Evolutionary conservation across 2,329 filamentous ascomycete species (phyloP).

Genomic region (Aspergillus unguis): DNA sequence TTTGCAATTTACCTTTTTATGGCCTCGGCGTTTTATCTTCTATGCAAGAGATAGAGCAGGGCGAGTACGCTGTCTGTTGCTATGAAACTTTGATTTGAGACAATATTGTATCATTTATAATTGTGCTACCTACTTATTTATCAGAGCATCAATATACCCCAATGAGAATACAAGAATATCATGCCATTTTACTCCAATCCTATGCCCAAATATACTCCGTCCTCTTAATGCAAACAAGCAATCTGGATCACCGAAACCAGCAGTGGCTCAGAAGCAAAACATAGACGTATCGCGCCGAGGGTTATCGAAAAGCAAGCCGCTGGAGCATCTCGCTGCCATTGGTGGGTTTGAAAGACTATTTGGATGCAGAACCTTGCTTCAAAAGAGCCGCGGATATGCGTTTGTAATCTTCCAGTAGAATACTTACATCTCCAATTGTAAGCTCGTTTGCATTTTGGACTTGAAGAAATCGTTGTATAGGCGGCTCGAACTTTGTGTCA

Average conservation of each 20-base stretch:
- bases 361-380: slow-evolving; percentile 35
- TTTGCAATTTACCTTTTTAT: neutral
- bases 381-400: slow-evolving; percentile 64
- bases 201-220: slow-evolving; percentile 5
- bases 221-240: slow-evolving; percentile 1
- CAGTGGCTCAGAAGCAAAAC: slow-evolving; percentile 7
- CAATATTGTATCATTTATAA: neutral
- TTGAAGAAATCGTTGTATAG: slow-evolving; percentile 71
- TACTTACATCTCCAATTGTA: slow-evolving; percentile 68
- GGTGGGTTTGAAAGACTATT: slow-evolving; percentile 10
- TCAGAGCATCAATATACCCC: slow-evolving; percentile 13
- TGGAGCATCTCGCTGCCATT: neutral
- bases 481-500: slow-evolving; percentile 48
- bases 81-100: no score
- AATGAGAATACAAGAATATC: neutral
- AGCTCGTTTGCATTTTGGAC: slow-evolving; percentile 67
- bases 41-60: neutral
- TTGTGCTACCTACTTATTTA: neutral
- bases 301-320: no score
- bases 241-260: slow-evolving; percentile 19
- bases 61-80: neutral
- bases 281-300: no score
- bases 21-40: neutral
- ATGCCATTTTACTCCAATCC: slow-evolving; percentile 3
- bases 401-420: slow-evolving; percentile 71